A percentile compares a stretch with the other conserved stretches of the same genome.
Conservation (phyloP, 2,329 filamentous ascomycete genomes). For the Colletotrichum coccodes region DNA sequence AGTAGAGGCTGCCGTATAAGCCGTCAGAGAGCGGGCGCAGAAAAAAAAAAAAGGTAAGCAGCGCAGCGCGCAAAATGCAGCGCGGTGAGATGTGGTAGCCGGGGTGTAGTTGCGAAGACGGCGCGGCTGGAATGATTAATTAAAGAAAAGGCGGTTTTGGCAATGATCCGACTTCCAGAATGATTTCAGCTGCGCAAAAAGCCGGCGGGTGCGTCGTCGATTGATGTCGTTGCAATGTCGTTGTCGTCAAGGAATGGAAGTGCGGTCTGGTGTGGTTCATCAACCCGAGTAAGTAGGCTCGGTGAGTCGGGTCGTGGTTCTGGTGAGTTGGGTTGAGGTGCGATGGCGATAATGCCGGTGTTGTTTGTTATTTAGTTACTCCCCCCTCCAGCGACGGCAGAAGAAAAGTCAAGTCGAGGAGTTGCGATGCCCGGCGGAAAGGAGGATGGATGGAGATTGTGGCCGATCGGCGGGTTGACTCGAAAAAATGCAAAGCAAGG, state of each 20-base stretch:
- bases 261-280: background rate
- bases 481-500: background rate
- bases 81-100: background rate
- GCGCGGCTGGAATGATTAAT: slow-evolving; percentile 25
- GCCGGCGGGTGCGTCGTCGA: background rate
- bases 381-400: background rate
- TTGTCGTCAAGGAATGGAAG: slow-evolving; percentile 11
- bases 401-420: background rate
- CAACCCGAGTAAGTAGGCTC: background rate
- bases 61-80: slow-evolving; percentile 3
- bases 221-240: background rate
- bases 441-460: background rate
- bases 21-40: slow-evolving; percentile 15
- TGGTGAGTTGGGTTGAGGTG: background rate
- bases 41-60: background rate
- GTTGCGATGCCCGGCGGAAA: slow-evolving; percentile 2
- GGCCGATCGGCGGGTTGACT: slow-evolving; percentile 18
- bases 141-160: slow-evolving; percentile 12
- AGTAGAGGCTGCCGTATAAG: slow-evolving; percentile 22
- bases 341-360: background rate
- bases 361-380: background rate
- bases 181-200: background rate
- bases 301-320: background rate
- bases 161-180: slow-evolving; percentile 5
- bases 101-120: background rate